phyloP scores from a whole-genome alignment of 2,329 filamentous ascomycete species.

The Trichothecium sympodiale region DNA sequence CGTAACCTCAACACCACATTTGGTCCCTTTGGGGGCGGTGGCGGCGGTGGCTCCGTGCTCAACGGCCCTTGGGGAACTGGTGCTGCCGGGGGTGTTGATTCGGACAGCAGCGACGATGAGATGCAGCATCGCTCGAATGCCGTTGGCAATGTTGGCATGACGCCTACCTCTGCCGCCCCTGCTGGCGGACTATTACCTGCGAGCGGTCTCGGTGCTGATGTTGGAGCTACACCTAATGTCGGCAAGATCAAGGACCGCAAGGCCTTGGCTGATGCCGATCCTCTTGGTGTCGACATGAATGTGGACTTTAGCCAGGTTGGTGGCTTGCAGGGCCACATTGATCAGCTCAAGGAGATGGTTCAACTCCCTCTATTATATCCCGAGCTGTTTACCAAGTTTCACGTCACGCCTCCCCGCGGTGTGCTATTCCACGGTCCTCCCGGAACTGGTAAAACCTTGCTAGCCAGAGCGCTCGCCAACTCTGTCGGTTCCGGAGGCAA shows the following conservation, averaged over 20 bases:
- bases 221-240: slow-evolving; percentile 59
- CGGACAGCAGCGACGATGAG: slow-evolving; percentile 95
- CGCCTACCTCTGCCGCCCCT: slow-evolving; percentile 39
- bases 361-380: slow-evolving; percentile 88
- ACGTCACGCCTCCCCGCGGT: slow-evolving; percentile 87
- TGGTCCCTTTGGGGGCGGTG: slow-evolving; percentile 84
- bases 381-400: slow-evolving; percentile 82
- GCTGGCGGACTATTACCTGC: slow-evolving; percentile 33
- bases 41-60: slow-evolving; percentile 60
- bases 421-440: slow-evolving; percentile 95
- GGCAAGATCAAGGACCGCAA: slow-evolving; percentile 92
- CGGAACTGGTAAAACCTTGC: slow-evolving; percentile 94
- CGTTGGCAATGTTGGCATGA: slow-evolving; percentile 52
- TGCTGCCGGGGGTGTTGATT: slow-evolving; percentile 71
- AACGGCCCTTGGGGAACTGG: slow-evolving; percentile 64
- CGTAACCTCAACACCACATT: slow-evolving; percentile 79
- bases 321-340: slow-evolving; percentile 85
- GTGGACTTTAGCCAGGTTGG: slow-evolving; percentile 94
- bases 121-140: slow-evolving; percentile 49
- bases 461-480: slow-evolving; percentile 85
- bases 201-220: slow-evolving; percentile 29
- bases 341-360: slow-evolving; percentile 98
- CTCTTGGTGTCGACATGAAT: slow-evolving; percentile 81
- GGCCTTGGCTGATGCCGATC: slow-evolving; percentile 84
- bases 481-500: slow-evolving; percentile 79